phyloP scores from a whole-genome alignment of 192 early-diverging fungal species.

The Coemansia sp. region DNA sequence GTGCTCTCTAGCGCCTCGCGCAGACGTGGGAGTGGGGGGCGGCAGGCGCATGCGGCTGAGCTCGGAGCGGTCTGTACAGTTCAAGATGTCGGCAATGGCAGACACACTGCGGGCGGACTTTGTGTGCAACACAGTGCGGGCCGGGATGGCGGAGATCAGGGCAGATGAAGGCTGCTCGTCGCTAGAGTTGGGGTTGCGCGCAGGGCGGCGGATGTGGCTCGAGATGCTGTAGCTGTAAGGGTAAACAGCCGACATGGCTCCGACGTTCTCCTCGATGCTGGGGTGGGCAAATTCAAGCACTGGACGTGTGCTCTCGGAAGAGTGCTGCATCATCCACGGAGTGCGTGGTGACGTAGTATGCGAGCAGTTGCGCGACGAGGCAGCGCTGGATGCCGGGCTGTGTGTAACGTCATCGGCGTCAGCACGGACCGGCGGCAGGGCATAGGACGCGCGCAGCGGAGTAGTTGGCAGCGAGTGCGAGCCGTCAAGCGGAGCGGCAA shows the following conservation, averaged over 20 bases:
- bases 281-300: constrained; percentile 25
- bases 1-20: constrained; percentile 33
- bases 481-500: constrained; percentile 25
- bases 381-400: constrained; percentile 23
- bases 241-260: constrained; percentile 48
- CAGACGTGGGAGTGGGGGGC: constrained; percentile 45
- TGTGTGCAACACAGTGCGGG: constrained; percentile 33
- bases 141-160: constrained; percentile 10
- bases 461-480: constrained; percentile 50
- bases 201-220: constrained; percentile 49
- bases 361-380: constrained; percentile 23
- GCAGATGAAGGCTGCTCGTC: constrained; percentile 14
- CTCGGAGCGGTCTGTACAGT: constrained; percentile 55
- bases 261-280: constrained; percentile 44
- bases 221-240: constrained; percentile 53
- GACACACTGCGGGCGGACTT: constrained; percentile 53
- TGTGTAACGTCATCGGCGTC: constrained; percentile 1
- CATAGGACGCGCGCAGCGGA: constrained; percentile 34
- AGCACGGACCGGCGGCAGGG: not conserved
- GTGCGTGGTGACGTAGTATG: constrained; percentile 26
- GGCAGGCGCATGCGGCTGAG: constrained; percentile 53
- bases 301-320: constrained; percentile 1
- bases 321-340: constrained; percentile 26
- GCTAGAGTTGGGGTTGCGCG: constrained; percentile 12
- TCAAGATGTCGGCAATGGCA: constrained; percentile 54